Percentiles rank a stretch among this genome's conserved stretches.
These are phyloP conservation scores for Juglanconis oblonga DNA, from an alignment of 2,329 filamentous ascomycete genomes.

Conservation along the genomic window DNA sequence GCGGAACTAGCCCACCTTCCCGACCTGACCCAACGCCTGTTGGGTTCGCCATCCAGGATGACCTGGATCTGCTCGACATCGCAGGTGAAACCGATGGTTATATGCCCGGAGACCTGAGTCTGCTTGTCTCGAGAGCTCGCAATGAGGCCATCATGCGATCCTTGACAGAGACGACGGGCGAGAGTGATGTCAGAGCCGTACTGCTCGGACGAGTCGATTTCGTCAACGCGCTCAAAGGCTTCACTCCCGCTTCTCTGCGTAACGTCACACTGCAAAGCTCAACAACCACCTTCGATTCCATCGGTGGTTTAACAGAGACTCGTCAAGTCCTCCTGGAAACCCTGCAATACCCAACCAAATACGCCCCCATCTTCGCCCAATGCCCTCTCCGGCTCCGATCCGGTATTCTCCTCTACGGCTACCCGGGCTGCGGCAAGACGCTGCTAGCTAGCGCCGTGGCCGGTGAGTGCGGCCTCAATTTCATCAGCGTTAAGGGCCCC, in stretches of 20 bases:
- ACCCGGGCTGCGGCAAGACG: conserved; percentile 94
- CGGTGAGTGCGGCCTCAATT: conserved; percentile 95
- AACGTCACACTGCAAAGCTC: conserved; percentile 93
- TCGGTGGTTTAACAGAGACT: conserved; percentile 83
- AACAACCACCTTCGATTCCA: conserved; percentile 86
- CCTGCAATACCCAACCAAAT: conserved; percentile 93
- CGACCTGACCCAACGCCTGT: conserved; percentile 39
- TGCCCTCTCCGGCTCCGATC: conserved; percentile 93
- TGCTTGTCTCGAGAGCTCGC: conserved; percentile 81
- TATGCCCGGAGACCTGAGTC: conserved; percentile 89
- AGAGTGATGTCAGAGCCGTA: conserved; percentile 50
- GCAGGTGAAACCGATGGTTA: conserved; percentile 95
- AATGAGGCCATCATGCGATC: conserved; percentile 91
- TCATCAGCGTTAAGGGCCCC: conserved; percentile 96
- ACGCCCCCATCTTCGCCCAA: conserved; percentile 94
- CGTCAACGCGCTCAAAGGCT: conserved; percentile 78
- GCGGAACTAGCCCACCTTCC: conserved; percentile 61
- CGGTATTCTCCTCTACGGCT: conserved; percentile 89
- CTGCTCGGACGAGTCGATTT: conserved; percentile 75
- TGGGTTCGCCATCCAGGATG: conserved; percentile 70
- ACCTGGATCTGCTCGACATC: conserved; percentile 87
- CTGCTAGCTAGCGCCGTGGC: conserved; percentile 95
- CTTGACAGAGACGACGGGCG: conserved; percentile 53
- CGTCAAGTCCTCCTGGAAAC: conserved; percentile 92
- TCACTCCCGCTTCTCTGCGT: conserved; percentile 89